A percentile compares a stretch with the other conserved stretches of the same genome.
These are phyloP conservation scores for Fusarium sulawesiense DNA, from an alignment of 2,329 filamentous ascomycete species.

Conservation along the genomic window DNA sequence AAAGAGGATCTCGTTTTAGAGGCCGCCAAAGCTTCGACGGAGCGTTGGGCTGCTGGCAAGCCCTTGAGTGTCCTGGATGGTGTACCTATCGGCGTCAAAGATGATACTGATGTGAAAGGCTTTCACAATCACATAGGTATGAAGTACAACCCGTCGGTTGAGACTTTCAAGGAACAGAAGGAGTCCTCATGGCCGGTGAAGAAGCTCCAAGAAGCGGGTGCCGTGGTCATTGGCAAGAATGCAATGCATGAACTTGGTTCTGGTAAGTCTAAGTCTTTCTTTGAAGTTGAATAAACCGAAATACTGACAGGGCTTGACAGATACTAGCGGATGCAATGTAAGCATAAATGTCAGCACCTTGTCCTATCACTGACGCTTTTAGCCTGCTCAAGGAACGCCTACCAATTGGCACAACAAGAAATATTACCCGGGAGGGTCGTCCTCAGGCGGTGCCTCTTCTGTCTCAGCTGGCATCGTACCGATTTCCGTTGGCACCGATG, in stretches of 20 bases:
- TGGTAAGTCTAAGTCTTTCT: slow-evolving; percentile 56
- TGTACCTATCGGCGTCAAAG: slow-evolving; percentile 85
- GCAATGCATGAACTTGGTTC: slow-evolving; percentile 85
- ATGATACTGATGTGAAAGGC: slow-evolving; percentile 78
- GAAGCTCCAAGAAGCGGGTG: slow-evolving; percentile 79
- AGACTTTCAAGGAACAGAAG: slow-evolving; percentile 61
- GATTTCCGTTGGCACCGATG: slow-evolving; percentile 80
- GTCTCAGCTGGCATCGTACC: slow-evolving; percentile 78
- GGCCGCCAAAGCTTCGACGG: slow-evolving; percentile 78
- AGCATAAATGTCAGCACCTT: slow-evolving; percentile 25
- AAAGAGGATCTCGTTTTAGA: slow-evolving; percentile 67
- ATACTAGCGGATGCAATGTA: slow-evolving; percentile 85
- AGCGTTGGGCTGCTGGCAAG: slow-evolving; percentile 74
- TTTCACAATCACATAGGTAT: slow-evolving; percentile 76
- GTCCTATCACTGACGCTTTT: slow-evolving; percentile 52
- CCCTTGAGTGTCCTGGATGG: slow-evolving; percentile 80
- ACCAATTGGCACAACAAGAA: slow-evolving; percentile 79
- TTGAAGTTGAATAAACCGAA: slow-evolving; percentile 13
- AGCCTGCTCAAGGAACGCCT: slow-evolving; percentile 76
- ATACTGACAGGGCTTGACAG: slow-evolving; percentile 50
- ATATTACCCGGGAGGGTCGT: slow-evolving; percentile 86
- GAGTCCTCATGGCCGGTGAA: slow-evolving; percentile 76
- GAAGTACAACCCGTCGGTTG: slow-evolving; percentile 65
- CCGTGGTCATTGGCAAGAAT: slow-evolving; percentile 79
- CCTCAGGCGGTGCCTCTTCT: slow-evolving; percentile 79